Percentiles rank a stretch among this genome's conserved stretches.
These are phyloP conservation scores for Neonothopanus nambi DNA, from an alignment of 1,284 basidiomycete genomes.

Conservation along the genomic window DNA sequence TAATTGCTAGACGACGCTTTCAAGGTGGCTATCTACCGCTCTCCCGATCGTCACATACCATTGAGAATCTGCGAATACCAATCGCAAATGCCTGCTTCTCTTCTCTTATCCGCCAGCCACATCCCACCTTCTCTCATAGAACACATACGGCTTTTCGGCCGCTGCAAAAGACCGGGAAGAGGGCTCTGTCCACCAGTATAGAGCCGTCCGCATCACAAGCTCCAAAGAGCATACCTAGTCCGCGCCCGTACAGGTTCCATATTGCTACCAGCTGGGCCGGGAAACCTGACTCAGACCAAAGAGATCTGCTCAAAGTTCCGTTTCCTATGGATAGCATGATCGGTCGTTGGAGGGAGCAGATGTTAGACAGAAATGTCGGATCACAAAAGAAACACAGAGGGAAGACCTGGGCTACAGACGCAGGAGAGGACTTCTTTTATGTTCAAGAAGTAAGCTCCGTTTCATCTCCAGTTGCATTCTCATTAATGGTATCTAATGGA, in stretches of 20 bases:
- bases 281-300: constrained; percentile 52
- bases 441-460: constrained; percentile 61
- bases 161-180: no score
- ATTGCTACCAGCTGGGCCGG: constrained; percentile 79
- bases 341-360: constrained; percentile 71
- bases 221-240: background rate
- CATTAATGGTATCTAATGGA: background rate
- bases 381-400: constrained; percentile 4
- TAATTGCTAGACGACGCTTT: background rate
- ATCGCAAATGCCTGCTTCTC: background rate
- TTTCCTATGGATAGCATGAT: constrained; percentile 67
- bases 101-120: background rate
- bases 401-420: constrained; percentile 33
- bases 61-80: background rate
- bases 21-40: background rate
- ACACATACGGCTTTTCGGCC: background rate
- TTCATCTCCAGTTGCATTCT: background rate
- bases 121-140: background rate
- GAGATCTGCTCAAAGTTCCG: constrained; percentile 40
- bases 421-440: constrained; percentile 82
- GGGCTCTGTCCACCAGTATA: background rate
- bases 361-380: constrained; percentile 32
- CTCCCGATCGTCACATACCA: background rate
- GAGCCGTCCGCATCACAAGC: background rate
- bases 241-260: constrained; percentile 61